These are phyloP conservation scores for Nicotiana attenuata DNA, from an alignment of 257 asterid genomes.

Conservation along the genomic window DNA sequence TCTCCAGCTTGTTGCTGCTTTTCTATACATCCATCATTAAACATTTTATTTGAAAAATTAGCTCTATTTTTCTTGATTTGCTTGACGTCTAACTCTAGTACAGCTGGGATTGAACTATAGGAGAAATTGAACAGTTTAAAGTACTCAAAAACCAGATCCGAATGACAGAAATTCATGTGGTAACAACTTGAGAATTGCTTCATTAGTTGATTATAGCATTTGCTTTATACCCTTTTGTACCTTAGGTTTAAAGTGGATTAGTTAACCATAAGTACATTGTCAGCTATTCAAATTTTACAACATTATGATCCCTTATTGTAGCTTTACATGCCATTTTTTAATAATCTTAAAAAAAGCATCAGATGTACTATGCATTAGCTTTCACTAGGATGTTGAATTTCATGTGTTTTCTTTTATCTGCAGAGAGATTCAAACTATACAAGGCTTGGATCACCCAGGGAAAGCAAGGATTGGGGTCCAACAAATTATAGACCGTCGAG, in stretches of 20 bases:
- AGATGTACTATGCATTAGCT: background rate
- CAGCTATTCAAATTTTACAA: background rate
- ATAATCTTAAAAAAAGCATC: background rate
- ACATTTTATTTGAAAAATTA: background rate
- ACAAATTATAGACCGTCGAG: constrained; percentile 35
- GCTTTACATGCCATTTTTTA: background rate
- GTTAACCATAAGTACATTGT: background rate
- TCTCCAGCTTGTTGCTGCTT: background rate
- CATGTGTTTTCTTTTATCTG: constrained; percentile 5
- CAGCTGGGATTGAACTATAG: background rate
- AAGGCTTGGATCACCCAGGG: constrained; percentile 64
- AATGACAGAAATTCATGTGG: background rate
- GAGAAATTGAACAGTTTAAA: background rate
- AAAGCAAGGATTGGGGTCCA: constrained; percentile 86
- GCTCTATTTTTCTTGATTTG: background rate
- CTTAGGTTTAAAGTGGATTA: background rate
- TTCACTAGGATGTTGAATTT: background rate
- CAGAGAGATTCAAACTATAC: constrained; percentile 93
- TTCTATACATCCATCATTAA: background rate
- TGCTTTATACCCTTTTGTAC: background rate
- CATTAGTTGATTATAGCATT: background rate
- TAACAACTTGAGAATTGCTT: background rate
- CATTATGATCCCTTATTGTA: background rate
- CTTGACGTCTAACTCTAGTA: background rate
- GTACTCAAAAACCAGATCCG: background rate